Evolutionary conservation across 495 filamentous ascomycete genomes (phyloP), one percentile per base, ranked within the genome.

Genomic region (Neurospora intermedia): DNA sequence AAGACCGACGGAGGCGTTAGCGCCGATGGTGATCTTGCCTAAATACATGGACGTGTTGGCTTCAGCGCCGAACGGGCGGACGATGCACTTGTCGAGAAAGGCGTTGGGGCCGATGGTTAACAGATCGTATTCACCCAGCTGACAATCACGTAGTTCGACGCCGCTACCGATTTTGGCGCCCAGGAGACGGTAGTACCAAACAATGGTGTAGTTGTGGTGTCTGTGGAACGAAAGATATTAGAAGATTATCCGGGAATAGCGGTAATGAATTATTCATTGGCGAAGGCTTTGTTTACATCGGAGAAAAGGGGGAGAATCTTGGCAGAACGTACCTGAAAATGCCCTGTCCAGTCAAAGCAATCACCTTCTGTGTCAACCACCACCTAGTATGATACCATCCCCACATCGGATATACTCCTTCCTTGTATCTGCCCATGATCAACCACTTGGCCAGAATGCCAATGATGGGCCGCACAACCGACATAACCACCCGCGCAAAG

Each of bases 381-480:
- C 84, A 86, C 31, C 84, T 78, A 2, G 83, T 85, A 74, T 86
- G 84, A 73, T 85, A 86, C 5, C 71, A 69, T 6, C 82, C 82
- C 84, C 84, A 86, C 84, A 86, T 85, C 31, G 84, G 84, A 48
- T 80, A 85, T 20, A 85, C 72, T 6, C 84, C 84, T 72, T 82
- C 80, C 40, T 77, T 74, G 73, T 83, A 83, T 4, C 80, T 78
- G 9, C 84, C 84, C 69, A 86, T 82, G 54, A 85, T 76, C 3
- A 83, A 4, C 84, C 84, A 86, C 71, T 86, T 86, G 71, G 80
- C 77, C 6, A 75, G 16, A 15, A 85, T 84, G 15, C 77, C 83
- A 45, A 79, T 43, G 27, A 84, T 43, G 20, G 84, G 84, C 8
- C 74, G 69, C 4, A 80, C 70, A 9, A 79, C 69, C 11, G 77